A percentile compares a stretch with the other conserved stretches of the same genome.
Evolutionary conservation across 768 basidiomycete genomes (phyloP).

Genomic region (Lentinula guzmanii): DNA sequence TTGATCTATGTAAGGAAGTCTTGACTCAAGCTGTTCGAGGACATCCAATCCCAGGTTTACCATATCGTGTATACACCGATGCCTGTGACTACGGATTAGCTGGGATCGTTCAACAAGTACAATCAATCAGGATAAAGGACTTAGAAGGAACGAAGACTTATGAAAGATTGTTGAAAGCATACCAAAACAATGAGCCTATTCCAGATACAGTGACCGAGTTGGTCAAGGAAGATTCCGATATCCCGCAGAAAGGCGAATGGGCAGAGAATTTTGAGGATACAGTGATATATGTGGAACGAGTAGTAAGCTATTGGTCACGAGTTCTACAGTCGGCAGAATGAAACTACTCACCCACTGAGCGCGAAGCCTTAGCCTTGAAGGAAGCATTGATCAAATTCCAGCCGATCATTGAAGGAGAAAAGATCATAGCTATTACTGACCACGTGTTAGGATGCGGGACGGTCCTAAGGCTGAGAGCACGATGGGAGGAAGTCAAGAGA

Average conservation of each 20-base stretch:
- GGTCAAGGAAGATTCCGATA: neutral
- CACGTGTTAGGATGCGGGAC: too few species aligned
- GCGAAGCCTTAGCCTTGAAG: neutral
- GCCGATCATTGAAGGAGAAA: neutral
- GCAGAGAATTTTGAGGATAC: neutral
- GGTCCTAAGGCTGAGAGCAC: too few species aligned
- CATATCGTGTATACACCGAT: neutral
- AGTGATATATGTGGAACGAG: neutral
- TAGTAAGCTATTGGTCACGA: neutral
- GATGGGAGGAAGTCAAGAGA: too few species aligned
- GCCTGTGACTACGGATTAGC: neutral
- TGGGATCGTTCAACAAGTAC: neutral
- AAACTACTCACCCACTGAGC: neutral
- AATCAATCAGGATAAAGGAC: neutral
- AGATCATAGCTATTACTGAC: neutral
- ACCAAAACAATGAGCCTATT: neutral
- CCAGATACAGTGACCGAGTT: neutral
- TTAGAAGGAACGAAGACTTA: neutral
- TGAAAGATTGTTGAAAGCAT: neutral
- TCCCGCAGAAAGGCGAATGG: neutral
- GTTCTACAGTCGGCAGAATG: neutral
- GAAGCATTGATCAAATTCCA: neutral
- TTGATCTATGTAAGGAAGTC: neutral
- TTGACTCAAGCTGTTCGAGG: neutral
- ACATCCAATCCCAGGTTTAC: neutral